Base-by-base conservation (phyloP, 306 rosid genomes). In the Acacia melanoxylon region DNA sequence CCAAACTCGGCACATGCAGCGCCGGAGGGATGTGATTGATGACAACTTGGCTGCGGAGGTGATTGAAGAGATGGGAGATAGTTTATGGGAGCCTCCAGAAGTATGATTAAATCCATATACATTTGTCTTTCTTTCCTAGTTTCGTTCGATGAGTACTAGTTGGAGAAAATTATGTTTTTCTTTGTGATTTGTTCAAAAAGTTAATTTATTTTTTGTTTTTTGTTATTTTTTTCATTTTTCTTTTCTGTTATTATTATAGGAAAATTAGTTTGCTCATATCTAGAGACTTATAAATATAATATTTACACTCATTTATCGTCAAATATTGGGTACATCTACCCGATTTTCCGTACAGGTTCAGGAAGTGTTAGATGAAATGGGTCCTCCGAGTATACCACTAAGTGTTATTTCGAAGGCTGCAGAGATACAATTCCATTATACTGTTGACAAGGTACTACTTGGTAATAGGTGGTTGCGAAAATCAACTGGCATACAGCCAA, bases 391-490 rank as follows among this genome's bases (percentile, higher is more conserved):
- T 83, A 95, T 95, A 84, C 99, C 99, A 4, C 68, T 93, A 25
- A 95, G 97, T 87, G 98, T 93, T 68, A 90, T 95, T 71, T 92
- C 99, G 3, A 95, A 95, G 83, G 97, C 96, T 71, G 99, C 97
- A 10, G 99, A 92, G 78, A 89, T 96, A 84, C 97, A 96, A 88
- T 89, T 96, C 52, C 97, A 91, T 8, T 92, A 96, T 74, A 81
- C 94, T 7, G 94, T 93, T 74, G 99, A 96, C 83, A 91, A 81
- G 76, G 91, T 88, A 27, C 84, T 95, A 80, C 92, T 95, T 42
- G 99, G 99, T 69, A 96, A 93, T 84, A 92, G 98, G 88, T 93
- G 98, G 99, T 73, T 96, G 75, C 89, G 99, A 80, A 96, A 87
- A 90, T 97, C 97, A 72, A 86, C 92, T 41, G 98, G 98, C 81